phyloP scores from a whole-genome alignment of 345 rosid species.

The Linum usitatissimum region DNA sequence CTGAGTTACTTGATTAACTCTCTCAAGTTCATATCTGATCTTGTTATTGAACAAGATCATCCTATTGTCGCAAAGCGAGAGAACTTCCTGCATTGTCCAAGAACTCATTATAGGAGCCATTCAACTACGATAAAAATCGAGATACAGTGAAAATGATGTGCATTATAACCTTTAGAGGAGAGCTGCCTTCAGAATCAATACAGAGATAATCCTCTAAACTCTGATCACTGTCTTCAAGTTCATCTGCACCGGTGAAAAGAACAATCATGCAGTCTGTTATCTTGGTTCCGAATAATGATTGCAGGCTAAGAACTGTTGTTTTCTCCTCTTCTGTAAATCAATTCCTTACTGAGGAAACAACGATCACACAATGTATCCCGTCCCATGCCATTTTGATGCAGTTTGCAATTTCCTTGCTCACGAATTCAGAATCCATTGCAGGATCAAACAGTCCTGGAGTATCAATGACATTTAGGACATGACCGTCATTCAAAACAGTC shows the following conservation, averaged over 20 bases:
- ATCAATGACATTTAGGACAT: slow-evolving; percentile 66
- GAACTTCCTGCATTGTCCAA: background rate
- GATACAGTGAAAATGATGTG: too few relatives aligned
- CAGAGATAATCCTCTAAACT: slow-evolving; percentile 66
- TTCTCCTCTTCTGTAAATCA: slow-evolving; percentile 68
- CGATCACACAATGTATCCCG: slow-evolving; percentile 71
- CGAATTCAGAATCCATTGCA: slow-evolving; percentile 46
- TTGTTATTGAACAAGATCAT: slow-evolving; percentile 1
- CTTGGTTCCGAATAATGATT: slow-evolving; percentile 63
- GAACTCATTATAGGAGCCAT: background rate
- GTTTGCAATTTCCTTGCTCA: slow-evolving; percentile 77
- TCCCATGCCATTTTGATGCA: slow-evolving; percentile 76
- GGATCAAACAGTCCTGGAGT: slow-evolving; percentile 86
- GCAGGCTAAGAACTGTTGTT: slow-evolving; percentile 52
- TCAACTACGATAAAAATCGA: background rate
- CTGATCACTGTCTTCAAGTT: slow-evolving; percentile 68
- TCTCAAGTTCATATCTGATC: background rate
- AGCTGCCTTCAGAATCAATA: slow-evolving; percentile 30
- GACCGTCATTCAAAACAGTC: slow-evolving; percentile 47
- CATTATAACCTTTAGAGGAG: slow-evolving; percentile 53
- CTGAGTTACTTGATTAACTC: background rate
- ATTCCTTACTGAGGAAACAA: slow-evolving; percentile 59
- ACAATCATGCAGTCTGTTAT: slow-evolving; percentile 69
- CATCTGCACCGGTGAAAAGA: slow-evolving; percentile 90
- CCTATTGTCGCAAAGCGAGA: background rate